Evolutionary conservation across 257 asterid genomes (phyloP), one percentile per base, ranked within the genome.

Genomic region (Mentha longifolia): DNA sequence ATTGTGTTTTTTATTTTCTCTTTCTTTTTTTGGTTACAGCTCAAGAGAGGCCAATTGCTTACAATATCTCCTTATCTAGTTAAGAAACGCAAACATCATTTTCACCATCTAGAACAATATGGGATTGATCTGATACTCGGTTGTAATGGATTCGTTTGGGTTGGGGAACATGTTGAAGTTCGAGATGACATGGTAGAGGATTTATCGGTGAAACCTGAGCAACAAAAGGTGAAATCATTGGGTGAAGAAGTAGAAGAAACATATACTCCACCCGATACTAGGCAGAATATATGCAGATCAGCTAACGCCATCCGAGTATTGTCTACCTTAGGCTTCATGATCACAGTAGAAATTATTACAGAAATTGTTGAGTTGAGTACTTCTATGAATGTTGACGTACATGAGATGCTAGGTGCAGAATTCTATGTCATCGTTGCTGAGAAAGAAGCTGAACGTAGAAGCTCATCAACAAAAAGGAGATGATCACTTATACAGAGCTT

Each of bases 351-450:
- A 55, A 76, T 80, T 52, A 55, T 91, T 19, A 73, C 71, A 54
- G 96, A 84, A 72, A 78, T 81, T 7, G 87, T 88, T 60, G 68
- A 72, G 49, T 67, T 89, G 80, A 87, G 97, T 71, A 59, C 16
- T 7, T 75, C 87, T 4, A 57, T 80, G 89, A 82, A 85, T 59
- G 78, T 87, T 9, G 95, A 85, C 33, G 78, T 85, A 64, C 91
- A 91, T 54, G 97, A 89, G 65, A 93, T 93, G 98, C 96, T 93
- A 16, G 91, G 93, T 2, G 85, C 96, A 6, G 98, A 91, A 80
- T 93, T 91, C 73, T 84, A 86, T 67, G 97, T 93, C 10, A 28
- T 70, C 5, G 96, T 91, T 68, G 97, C 96, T 17, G 98, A 93
- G 87, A 86, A 84, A 82, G 96, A 93, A 77, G 98, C 81, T 28